Evolutionary conservation across 371 early-diverging fungal genomes (phyloP).

Genomic region (Paraphysoderma sedebokerense): DNA sequence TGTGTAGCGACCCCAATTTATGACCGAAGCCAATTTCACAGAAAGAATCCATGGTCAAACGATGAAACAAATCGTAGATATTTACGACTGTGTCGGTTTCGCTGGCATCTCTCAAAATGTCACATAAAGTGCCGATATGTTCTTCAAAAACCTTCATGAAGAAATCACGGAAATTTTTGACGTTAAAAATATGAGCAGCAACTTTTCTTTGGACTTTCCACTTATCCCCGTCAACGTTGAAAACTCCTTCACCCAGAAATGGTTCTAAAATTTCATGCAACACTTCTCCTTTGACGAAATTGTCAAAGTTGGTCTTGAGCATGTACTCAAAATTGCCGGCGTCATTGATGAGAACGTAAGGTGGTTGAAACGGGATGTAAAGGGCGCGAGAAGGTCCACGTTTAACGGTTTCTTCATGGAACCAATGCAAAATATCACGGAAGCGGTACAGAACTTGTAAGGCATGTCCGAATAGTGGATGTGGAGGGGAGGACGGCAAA

Average conservation of each 20-base stretch:
- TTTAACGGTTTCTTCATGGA: no score
- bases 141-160: no score
- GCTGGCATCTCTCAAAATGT: no score
- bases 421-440: no score
- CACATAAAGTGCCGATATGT: no score
- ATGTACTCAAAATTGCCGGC: constrained; percentile 15
- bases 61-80: constrained; percentile 20
- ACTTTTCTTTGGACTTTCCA: constrained; percentile 2
- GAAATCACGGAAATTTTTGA: not conserved
- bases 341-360: not conserved
- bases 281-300: constrained; percentile 13
- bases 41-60: constrained; percentile 27
- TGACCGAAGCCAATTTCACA: constrained; percentile 24
- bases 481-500: no score
- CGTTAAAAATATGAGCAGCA: not conserved
- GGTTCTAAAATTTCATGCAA: constrained; percentile 2
- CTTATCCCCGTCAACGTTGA: constrained; percentile 3
- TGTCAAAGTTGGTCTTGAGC: constrained; percentile 30
- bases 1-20: constrained; percentile 13
- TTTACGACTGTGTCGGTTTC: constrained; percentile 8
- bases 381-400: no score
- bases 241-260: constrained; percentile 7
- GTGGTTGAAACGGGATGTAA: not conserved
- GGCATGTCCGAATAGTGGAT: no score
- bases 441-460: no score